Base-by-base conservation (phyloP, 192 early-diverging fungal genomes). In the Linnemannia schmuckeri region DNA sequence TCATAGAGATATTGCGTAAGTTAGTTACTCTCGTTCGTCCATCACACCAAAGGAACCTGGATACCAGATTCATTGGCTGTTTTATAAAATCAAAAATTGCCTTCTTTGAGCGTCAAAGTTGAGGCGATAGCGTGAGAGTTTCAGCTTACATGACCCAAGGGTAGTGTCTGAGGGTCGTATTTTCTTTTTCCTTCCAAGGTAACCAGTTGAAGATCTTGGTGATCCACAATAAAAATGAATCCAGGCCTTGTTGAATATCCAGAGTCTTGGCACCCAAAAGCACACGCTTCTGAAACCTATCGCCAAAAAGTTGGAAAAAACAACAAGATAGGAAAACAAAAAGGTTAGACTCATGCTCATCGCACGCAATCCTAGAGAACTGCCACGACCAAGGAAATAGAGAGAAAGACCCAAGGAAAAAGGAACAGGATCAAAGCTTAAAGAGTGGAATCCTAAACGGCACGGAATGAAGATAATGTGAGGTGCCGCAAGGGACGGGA, bases 151-250 rank as follows among this genome's bases (percentile, higher is more conserved):
- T 72, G 79, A 33, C 80, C 72, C 44, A 87, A 30, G 4, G 70
- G 22, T 0, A 87, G 41, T 6, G 72, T 49, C n/a, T 78, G 79
- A 20, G 46, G 18, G 17, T 69, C 77, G 37, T 87, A 81, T 41
- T 78, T 81, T 40, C 69, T 40, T 24, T 63, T 49, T 18, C 72
- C 75, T 20, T 81, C 63, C 38, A 87, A 35, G 9, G 75, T 76
- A 2, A 78, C 72, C 22, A 87, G 52, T 42, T 87, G 78, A 18
- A 87, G 71, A 35, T 87, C 85, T 10, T 81, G 76, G 35, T 80
- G 61, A 33, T 87, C 76, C 52, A 87, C 85, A 35, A 87, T 78
- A 81, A 77, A 87, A 0, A 81, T 42, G 70, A 70, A 87, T 13
- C 75, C 70, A 9, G 63, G 13, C 9, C n/a, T 66, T n/a, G 76